Evolutionary conservation across 2,329 filamentous ascomycete genomes (phyloP), one percentile per base, ranked within the genome.

Genomic region (Clarireedia hainanense): DNA sequence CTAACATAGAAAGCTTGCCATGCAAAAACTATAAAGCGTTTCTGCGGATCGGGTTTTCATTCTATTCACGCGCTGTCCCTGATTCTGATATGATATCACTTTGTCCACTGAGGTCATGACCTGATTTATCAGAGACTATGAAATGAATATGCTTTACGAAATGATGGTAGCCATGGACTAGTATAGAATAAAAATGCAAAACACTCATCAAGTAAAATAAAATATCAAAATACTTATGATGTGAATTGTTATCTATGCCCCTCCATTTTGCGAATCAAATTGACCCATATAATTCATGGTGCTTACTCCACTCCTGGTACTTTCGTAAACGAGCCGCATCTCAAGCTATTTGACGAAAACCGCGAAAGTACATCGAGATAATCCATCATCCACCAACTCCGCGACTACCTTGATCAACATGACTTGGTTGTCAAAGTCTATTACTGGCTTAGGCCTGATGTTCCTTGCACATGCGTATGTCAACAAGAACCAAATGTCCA

Each of bases 391-490:
- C 30, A 34, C 12, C 30, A 34, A 34, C 10, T 34, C 30, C 30
- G 30, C 30, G 30, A 34, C 30, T 34, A 34, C 30, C 10, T 34
- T 34, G 9, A 34, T 2, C 27, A 68, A 58, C 51, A 92, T 94
- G 89, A 81, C 84, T 56, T 81, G 86, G 76, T 71, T 88, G 61
- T 86, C 89, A 23, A 85, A 82, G 60, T 72, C 83, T 3, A 77
- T 91, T 58, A 91, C 89, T 58, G 72, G 83, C 57, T 73, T 91
- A 58, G 92, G 92, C 61, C 76, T 92, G 12, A 64, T 95, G 55
- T 80, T 96, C 62, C 80, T 96, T 17, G 83, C 85, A 47, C 92
- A 96, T 73, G 89, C 91, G 92, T 96, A 84, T 72, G 88, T 53
- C 42, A 39, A 10, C 37, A 45, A 9, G 46, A 23, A 39, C 47